A percentile compares a stretch with the other conserved stretches of the same genome.
Evolutionary conservation across 2,329 filamentous ascomycete genomes (phyloP).

Genomic region (Lasiodiplodia hormozganensis): DNA sequence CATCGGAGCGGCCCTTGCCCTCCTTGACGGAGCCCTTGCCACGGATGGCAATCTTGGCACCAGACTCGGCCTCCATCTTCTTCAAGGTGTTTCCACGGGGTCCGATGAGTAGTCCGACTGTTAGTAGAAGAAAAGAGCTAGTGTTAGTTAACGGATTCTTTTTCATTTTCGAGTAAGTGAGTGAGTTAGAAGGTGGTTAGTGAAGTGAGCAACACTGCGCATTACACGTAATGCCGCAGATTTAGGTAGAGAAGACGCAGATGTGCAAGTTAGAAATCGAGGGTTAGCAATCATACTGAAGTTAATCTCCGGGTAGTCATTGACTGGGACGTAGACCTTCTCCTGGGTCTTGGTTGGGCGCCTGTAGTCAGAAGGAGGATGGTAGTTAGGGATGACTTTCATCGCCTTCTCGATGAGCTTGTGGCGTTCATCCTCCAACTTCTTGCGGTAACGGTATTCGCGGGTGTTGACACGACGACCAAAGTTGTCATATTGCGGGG

Average conservation of each 20-base stretch:
- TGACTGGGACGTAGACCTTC: conserved; percentile 99
- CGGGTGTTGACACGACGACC: conserved; percentile 99
- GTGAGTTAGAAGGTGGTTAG: conserved; percentile 44
- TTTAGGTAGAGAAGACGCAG: conserved; percentile 40
- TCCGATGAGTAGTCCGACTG: conserved; percentile 99
- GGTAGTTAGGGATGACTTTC: conserved; percentile 99
- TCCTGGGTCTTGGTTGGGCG: conserved; percentile 99
- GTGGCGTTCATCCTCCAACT: conserved; percentile 97
- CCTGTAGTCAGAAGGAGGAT: conserved; percentile 97
- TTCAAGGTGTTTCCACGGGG: conserved; percentile 99
- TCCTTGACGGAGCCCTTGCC: conserved; percentile 99
- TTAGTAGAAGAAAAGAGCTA: conserved; percentile 78
- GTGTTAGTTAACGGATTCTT: conserved; percentile 76
- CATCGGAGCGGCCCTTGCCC: conserved; percentile 98
- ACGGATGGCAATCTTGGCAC: conserved; percentile 98
- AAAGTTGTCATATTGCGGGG: conserved; percentile 98
- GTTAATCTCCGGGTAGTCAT: conserved; percentile 99
- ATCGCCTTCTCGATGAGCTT: conserved; percentile 99
- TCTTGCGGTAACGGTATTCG: conserved; percentile 98
- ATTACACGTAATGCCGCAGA: conserved; percentile 43
- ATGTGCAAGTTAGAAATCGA: conserved; percentile 61
- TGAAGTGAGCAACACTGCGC: conserved; percentile 48
- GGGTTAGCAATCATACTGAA: conserved; percentile 99
- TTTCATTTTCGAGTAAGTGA: conserved; percentile 14
- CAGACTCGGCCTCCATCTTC: conserved; percentile 98